Conservation (phyloP, 371 early-diverging fungal genomes). For the Mucor velutinosus region DNA sequence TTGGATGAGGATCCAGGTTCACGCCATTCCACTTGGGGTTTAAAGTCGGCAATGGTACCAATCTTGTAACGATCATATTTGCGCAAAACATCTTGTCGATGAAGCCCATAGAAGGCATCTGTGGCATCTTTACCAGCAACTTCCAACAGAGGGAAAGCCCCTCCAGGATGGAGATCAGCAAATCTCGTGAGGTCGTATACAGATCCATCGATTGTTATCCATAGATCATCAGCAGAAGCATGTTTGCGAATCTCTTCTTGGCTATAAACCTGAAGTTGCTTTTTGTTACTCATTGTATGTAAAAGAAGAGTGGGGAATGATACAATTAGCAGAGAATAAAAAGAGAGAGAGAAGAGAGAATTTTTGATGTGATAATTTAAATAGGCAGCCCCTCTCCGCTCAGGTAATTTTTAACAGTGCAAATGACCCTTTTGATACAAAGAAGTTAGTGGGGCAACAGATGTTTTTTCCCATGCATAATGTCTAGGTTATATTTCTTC, state of each 20-base stretch:
- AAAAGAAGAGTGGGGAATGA: background rate
- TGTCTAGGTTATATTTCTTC: too few species aligned
- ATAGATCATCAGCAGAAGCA: constrained; percentile 73
- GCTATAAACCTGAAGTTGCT: constrained; percentile 41
- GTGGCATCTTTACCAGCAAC: constrained; percentile 75
- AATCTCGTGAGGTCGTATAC: constrained; percentile 94
- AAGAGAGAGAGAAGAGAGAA: background rate
- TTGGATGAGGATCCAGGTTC: constrained; percentile 45
- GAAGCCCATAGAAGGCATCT: constrained; percentile 69
- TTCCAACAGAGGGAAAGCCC: constrained; percentile 69
- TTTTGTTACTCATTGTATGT: background rate
- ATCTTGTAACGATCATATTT: constrained; percentile 55
- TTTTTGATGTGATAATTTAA: background rate
- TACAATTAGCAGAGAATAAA: background rate
- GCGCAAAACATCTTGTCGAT: constrained; percentile 66
- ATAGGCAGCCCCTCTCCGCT: too few species aligned
- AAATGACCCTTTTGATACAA: too few species aligned
- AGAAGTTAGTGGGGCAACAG: too few species aligned
- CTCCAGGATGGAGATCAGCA: constrained; percentile 86
- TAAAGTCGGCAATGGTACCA: constrained; percentile 49
- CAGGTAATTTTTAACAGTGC: too few species aligned
- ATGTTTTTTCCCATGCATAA: too few species aligned
- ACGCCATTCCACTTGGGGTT: constrained; percentile 31
- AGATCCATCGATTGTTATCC: constrained; percentile 83
- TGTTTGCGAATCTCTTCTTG: constrained; percentile 80